A percentile compares a stretch with the other conserved stretches of the same genome.
Evolutionary conservation across 2,329 filamentous ascomycete species (phyloP).

Genomic region (Fusarium vanettenii): DNA sequence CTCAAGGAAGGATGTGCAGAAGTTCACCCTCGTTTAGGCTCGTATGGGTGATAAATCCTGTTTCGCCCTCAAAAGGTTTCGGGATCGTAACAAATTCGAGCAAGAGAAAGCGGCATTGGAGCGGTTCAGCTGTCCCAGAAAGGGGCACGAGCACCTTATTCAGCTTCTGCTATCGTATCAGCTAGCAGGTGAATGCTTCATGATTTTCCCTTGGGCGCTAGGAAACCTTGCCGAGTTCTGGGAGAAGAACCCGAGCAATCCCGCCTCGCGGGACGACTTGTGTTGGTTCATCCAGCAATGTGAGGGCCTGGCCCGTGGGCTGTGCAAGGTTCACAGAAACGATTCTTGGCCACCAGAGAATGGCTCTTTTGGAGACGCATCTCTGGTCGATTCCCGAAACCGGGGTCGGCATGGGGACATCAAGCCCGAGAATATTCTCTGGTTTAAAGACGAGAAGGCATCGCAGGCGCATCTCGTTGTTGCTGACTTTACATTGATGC

Average conservation of each 20-base stretch:
- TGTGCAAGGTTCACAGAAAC: neutral
- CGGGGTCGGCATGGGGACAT: neutral
- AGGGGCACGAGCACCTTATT: neutral
- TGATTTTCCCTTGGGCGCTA: conserved; percentile 9
- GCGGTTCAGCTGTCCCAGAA: neutral
- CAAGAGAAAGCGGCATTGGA: neutral
- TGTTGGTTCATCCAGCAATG: conserved; percentile 1
- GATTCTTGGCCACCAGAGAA: neutral
- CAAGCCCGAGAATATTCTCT: conserved; percentile 6
- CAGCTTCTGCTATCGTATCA: neutral
- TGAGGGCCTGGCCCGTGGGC: neutral
- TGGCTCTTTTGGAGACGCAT: neutral
- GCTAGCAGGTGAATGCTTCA: neutral
- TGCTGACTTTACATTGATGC: neutral
- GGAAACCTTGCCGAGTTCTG: neutral
- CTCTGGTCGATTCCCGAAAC: neutral
- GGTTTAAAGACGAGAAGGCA: neutral
- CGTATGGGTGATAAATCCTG: neutral
- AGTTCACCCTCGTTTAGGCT: neutral
- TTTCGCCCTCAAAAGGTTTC: neutral
- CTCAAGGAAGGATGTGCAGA: neutral
- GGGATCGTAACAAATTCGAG: neutral
- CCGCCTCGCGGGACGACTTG: neutral
- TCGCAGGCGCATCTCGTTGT: neutral
- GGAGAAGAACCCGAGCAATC: neutral